Evolutionary conservation across 2,329 filamentous ascomycete species (phyloP).

Genomic region (Amauroascus niger): DNA sequence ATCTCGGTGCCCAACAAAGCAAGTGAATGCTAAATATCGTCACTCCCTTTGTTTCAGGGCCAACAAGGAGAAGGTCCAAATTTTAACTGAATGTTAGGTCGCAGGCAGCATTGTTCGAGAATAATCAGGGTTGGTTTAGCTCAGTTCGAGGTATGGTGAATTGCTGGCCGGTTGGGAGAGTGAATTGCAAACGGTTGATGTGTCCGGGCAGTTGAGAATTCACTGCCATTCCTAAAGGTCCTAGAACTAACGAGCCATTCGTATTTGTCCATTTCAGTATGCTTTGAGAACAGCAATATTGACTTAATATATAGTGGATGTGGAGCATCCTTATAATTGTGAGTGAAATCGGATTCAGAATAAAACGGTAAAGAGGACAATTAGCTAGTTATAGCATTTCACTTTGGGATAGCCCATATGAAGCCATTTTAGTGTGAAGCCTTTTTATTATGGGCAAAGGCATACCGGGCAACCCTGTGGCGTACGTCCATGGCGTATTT

Average conservation of each 20-base stretch:
- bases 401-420: background rate
- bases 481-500: background rate
- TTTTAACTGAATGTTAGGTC: background rate
- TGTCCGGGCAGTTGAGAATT: no score
- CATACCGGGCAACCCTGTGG: background rate
- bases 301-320: no score
- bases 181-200: no score
- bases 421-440: background rate
- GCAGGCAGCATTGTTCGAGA: background rate
- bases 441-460: background rate
- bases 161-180: background rate
- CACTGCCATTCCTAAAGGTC: no score
- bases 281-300: no score
- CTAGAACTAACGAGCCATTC: no score
- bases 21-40: background rate
- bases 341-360: no score
- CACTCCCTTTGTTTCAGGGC: background rate
- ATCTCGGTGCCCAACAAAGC: background rate
- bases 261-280: no score
- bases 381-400: no score
- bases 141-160: background rate
- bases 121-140: no score
- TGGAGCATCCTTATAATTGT: no score
- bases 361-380: no score
- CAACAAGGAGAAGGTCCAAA: background rate